A percentile compares a stretch with the other conserved stretches of the same genome.
Conservation (phyloP, 2,329 filamentous ascomycete species). For the Arthrobotrys sphaeroides region DNA sequence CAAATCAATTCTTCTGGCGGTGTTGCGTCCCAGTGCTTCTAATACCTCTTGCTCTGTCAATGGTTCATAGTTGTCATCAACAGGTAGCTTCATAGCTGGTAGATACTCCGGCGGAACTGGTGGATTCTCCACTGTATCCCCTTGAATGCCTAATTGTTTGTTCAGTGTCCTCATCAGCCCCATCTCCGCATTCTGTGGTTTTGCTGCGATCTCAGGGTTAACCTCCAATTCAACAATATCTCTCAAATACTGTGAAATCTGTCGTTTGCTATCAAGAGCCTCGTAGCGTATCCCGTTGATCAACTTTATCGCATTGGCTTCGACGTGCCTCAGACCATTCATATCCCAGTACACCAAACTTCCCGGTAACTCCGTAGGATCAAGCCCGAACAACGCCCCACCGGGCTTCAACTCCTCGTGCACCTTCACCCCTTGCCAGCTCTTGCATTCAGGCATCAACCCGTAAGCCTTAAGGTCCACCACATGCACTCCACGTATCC, state of each 20-base stretch:
- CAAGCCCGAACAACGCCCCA: conserved; percentile 1
- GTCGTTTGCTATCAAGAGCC: neutral
- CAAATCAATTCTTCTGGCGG: neutral
- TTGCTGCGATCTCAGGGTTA: neutral
- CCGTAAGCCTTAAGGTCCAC: neutral
- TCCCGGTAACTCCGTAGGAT: neutral
- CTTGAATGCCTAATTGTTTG: neutral
- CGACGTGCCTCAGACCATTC: neutral
- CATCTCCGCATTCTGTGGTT: neutral
- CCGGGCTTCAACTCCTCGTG: neutral
- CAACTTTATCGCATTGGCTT: conserved; percentile 4
- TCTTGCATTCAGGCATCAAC: neutral
- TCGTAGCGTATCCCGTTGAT: conserved; percentile 19
- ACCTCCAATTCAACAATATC: conserved; percentile 11
- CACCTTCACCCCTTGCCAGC: conserved; percentile 30
- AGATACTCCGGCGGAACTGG: neutral
- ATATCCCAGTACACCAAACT: conserved; percentile 20
- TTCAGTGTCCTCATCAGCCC: neutral
- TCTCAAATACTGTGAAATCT: neutral
- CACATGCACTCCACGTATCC: conserved; percentile 17
- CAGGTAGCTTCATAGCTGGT: neutral
- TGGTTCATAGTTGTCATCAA: neutral
- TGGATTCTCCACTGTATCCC: neutral
- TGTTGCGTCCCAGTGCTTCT: neutral
- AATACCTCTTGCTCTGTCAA: neutral